Conservation (phyloP, 2,329 filamentous ascomycete species). For the Colletotrichum musae region DNA sequence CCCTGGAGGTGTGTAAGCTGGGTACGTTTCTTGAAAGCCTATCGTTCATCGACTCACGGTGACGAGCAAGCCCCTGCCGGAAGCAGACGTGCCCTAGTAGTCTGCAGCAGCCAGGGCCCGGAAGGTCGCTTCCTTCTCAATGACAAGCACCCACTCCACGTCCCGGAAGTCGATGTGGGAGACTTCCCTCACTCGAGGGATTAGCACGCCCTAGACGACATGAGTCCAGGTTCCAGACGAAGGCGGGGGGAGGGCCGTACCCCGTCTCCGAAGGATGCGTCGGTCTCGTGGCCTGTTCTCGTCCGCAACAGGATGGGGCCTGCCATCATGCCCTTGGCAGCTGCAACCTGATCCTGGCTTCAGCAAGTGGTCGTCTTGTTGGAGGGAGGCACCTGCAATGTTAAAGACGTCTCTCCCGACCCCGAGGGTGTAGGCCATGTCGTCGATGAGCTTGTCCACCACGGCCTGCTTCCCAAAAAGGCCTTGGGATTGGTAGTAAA, state of each 20-base stretch:
- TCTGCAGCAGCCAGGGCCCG: slow-evolving; percentile 72
- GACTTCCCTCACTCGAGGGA: slow-evolving; percentile 69
- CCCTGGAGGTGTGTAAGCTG: slow-evolving; percentile 64
- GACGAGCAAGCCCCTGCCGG: slow-evolving; percentile 74
- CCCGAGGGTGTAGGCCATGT: slow-evolving; percentile 78
- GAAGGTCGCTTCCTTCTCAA: slow-evolving; percentile 92
- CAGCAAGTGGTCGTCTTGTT: background rate
- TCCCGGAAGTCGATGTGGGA: slow-evolving; percentile 62
- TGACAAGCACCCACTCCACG: slow-evolving; percentile 77
- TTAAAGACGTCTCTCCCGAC: slow-evolving; percentile 76
- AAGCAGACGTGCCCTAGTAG: slow-evolving; percentile 66
- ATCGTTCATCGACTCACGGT: slow-evolving; percentile 64
- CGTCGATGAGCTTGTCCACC: slow-evolving; percentile 82
- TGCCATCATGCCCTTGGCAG: slow-evolving; percentile 79
- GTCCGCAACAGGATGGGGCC: slow-evolving; percentile 67
- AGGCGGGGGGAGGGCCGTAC: slow-evolving; percentile 45
- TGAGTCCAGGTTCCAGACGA: background rate
- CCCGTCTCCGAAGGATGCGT: slow-evolving; percentile 46
- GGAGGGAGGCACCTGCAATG: slow-evolving; percentile 66
- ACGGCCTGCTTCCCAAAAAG: slow-evolving; percentile 78
- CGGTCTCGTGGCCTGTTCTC: slow-evolving; percentile 43
- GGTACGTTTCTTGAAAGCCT: background rate
- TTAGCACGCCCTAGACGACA: slow-evolving; percentile 66
- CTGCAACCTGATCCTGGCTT: slow-evolving; percentile 70
- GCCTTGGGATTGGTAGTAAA: slow-evolving; percentile 83